Base-by-base conservation (phyloP, 1,284 basidiomycete species). In the Ustilago xerochloae region DNA sequence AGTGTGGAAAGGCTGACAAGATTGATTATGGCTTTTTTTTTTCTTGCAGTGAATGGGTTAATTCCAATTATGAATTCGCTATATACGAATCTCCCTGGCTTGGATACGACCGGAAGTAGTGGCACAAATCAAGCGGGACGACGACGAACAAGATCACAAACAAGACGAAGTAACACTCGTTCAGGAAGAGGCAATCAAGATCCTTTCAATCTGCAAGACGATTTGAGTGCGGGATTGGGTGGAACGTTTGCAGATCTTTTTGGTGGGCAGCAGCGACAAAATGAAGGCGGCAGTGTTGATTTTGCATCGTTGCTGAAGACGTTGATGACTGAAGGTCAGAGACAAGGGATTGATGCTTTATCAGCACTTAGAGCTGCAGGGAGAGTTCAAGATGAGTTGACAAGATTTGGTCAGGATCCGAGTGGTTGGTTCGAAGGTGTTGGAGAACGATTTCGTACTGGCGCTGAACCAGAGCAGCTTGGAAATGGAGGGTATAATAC, bases 331-430 rank as follows among this genome's bases (percentile, higher is more conserved):
- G 72, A 70, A 32, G 72, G 72, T 0, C 63, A 63, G 41, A 38
- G 67, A 36, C 67, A 75, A 29, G 72, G 72, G 2, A 67, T 75
- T 43, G 72, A 75, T 38, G 67, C 67, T n/a, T 26, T 66, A 4
- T 60, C 63, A 7, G 72, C 72, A 5, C 47, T 75, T 1, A 38
- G 67, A 12, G 72, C 72, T 1, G 67, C 72, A 3, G 67, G 72
- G 3, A 63, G 41, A 26, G 67, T 75, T 26, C 72, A 70, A 29
- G 72, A 75, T 33, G 67, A 75, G 33, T 38, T 75, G 16, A 35
- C 47, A 5, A 41, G 60, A 28, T 75, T 75, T 35, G 67, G 70
- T 33, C 35, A 53, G 4, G 48, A 75, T n/a, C 72, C 72, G 1
- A 46, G 41, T 1, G 56, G 48, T 4, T 75, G 72, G 72, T 66